Base-by-base conservation (phyloP, 805 yeast species). In the Starmerella gropengiesseri region DNA sequence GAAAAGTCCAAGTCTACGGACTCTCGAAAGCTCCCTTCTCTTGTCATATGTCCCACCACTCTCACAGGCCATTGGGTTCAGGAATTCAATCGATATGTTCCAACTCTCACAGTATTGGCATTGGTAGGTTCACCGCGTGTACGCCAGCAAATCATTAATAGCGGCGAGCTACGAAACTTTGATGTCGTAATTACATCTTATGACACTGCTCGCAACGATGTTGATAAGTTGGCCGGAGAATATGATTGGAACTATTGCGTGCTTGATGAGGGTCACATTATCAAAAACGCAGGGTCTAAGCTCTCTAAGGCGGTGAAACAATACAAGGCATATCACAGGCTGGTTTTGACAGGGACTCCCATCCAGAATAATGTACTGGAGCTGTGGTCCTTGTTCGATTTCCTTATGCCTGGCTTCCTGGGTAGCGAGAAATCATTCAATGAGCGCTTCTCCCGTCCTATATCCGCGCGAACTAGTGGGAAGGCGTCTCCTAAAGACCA, bases 51-150 rank as follows among this genome's bases (percentile, higher is more conserved):
- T 65, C 99, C 99, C 1, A 96, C 99, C 0, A 85, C 97, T 1
- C 73, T 91, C 53, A 87, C 96, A 2, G 98, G 99, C 18, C 99
- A 91, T 62, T 91, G 99, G 99, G 94, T 85, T 59, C 95, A 85
- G 59, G 99, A 91, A 62, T 68, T 91, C 51, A 74, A 75, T 47
- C 86, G 82, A 49, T 91, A 86, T 60, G 82, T 96, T 0, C 95
- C 97, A 33, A 81, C 81, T 50, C 67, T 91, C 64, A 77, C 74
- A 33, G 81, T 84, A 5, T 59, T 83, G 21, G 91, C 85, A 2
- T 89, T 89, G 61, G 95, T 93, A 17, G 98, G 99, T n/a, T 78
- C 85, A 5, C 97, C 98, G 3, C 64, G 80, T 4, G 64, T 71
- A 2, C 71, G 99, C 56, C 51, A 51, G 29, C 21, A 27, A 5